Conservation (phyloP, 2,329 filamentous ascomycete species). For the Calycina marina region DNA sequence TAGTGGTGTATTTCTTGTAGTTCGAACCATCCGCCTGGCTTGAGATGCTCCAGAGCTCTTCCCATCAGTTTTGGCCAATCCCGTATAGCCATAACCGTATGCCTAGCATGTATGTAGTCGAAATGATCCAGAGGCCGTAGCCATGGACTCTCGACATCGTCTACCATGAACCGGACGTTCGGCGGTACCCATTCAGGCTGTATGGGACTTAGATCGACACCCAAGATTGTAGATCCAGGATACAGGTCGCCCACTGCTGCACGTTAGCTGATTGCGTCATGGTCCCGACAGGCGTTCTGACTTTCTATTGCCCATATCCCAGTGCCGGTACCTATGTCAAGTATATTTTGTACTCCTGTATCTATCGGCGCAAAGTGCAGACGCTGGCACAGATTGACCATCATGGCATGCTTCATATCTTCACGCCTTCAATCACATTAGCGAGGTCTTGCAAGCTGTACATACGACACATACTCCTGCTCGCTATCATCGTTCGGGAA, state of each 20-base stretch:
- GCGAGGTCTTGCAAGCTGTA: too few relatives aligned
- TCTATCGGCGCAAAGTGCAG: conserved; percentile 13
- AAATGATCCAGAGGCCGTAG: conserved; percentile 23
- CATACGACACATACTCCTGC: too few relatives aligned
- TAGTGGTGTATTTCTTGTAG: conserved; percentile 38
- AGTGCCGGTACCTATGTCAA: conserved; percentile 28
- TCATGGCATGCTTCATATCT: conserved; percentile 38
- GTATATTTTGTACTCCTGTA: conserved; percentile 19
- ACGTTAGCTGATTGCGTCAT: not conserved
- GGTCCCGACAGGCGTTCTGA: conserved; percentile 48
- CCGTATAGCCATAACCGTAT: conserved; percentile 3
- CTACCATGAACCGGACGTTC: conserved; percentile 41
- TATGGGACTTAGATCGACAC: conserved; percentile 29
- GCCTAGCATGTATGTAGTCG: conserved; percentile 9
- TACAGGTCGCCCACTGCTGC: conserved; percentile 10
- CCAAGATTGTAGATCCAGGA: conserved; percentile 20
- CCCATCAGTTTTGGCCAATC: conserved; percentile 6
- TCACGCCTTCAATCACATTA: too few relatives aligned
- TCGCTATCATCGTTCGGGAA: conserved; percentile 44
- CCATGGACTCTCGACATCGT: conserved; percentile 43
- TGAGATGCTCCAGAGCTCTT: conserved; percentile 25
- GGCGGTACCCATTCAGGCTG: conserved; percentile 31
- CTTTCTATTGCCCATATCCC: conserved; percentile 26
- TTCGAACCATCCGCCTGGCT: conserved; percentile 40
- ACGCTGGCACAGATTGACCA: conserved; percentile 5